A percentile compares a stretch with the other conserved stretches of the same genome.
Evolutionary conservation across 106 monocot species (phyloP).

Genomic region (Dioscorea dumetorum): DNA sequence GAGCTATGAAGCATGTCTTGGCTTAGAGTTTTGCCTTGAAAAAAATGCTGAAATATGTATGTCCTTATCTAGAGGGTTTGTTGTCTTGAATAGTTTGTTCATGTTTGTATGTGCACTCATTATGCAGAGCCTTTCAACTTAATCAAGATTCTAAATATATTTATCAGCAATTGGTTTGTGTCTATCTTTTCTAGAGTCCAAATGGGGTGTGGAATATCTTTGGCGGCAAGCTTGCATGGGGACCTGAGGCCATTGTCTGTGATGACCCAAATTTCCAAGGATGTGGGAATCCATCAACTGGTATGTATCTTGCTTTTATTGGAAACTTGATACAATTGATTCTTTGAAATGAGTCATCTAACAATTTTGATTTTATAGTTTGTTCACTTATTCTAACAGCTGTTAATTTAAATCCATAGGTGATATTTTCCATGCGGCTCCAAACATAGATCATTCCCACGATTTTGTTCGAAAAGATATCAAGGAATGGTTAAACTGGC

Average conservation of each 20-base stretch:
- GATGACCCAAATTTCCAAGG: slow-evolving; percentile 46
- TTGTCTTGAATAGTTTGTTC: too few relatives aligned
- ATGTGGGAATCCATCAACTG: slow-evolving; percentile 33
- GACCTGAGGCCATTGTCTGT: slow-evolving; percentile 36
- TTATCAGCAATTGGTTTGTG: background rate
- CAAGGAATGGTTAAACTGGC: slow-evolving; percentile 38
- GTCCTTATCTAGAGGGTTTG: too few relatives aligned
- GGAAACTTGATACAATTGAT: too few relatives aligned
- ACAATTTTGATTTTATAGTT: background rate
- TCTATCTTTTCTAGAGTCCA: slow-evolving; percentile 18
- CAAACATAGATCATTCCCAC: slow-evolving; percentile 32
- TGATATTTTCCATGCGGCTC: slow-evolving; percentile 35
- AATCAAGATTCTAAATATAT: background rate
- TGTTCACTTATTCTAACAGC: background rate
- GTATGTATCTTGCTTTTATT: slow-evolving; percentile 9
- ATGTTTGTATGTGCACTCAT: too few relatives aligned
- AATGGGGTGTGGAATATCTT: slow-evolving; percentile 46
- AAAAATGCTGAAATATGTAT: too few relatives aligned
- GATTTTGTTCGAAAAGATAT: slow-evolving; percentile 28
- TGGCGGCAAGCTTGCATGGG: slow-evolving; percentile 39
- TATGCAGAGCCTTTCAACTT: too few relatives aligned
- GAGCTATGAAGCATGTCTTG: too few relatives aligned
- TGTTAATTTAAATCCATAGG: slow-evolving; percentile 11
- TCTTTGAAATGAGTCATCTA: too few relatives aligned
- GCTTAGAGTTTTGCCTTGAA: too few relatives aligned